Evolutionary conservation across 2,329 filamentous ascomycete species (phyloP).

Genomic region (Exserohilum rostratum): DNA sequence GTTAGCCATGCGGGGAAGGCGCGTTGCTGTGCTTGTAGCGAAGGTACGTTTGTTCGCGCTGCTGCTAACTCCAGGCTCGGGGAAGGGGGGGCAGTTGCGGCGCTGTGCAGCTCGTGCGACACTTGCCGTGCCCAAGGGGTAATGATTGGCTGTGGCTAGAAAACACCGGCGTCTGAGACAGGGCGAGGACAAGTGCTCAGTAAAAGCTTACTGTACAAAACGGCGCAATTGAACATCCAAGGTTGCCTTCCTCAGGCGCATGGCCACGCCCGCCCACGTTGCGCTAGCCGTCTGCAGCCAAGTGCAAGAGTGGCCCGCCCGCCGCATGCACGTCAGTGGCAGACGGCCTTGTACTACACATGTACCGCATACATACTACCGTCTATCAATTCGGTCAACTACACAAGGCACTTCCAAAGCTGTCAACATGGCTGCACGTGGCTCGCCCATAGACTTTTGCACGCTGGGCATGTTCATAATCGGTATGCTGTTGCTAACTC

Average conservation of each 20-base stretch:
- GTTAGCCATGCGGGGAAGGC: conserved; percentile 67
- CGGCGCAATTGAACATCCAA: conserved; percentile 9
- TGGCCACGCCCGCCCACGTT: conserved; percentile 18
- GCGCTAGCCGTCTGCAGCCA: conserved; percentile 25
- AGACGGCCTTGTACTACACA: neutral
- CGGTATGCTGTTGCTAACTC: conserved; percentile 48
- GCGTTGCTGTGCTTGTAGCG: conserved; percentile 34
- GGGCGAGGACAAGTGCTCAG: neutral
- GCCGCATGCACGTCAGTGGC: conserved; percentile 12
- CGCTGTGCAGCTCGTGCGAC: conserved; percentile 30
- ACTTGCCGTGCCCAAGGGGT: neutral
- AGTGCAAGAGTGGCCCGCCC: conserved; percentile 16
- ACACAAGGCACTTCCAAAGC: neutral
- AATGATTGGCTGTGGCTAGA: neutral
- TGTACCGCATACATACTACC: too few relatives aligned
- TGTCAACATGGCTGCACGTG: conserved; percentile 15
- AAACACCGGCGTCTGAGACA: neutral
- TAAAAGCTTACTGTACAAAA: neutral
- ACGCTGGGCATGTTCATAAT: conserved; percentile 70
- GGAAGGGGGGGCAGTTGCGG: conserved; percentile 35
- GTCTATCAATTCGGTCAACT: too few relatives aligned
- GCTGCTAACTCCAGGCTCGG: conserved; percentile 24
- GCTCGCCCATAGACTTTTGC: conserved; percentile 58
- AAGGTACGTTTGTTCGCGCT: conserved; percentile 22
- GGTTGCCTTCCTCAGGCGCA: conserved; percentile 9